Conservation (phyloP, 1,139 yeast genomes). For the Casaregolazyma suthepensis region DNA sequence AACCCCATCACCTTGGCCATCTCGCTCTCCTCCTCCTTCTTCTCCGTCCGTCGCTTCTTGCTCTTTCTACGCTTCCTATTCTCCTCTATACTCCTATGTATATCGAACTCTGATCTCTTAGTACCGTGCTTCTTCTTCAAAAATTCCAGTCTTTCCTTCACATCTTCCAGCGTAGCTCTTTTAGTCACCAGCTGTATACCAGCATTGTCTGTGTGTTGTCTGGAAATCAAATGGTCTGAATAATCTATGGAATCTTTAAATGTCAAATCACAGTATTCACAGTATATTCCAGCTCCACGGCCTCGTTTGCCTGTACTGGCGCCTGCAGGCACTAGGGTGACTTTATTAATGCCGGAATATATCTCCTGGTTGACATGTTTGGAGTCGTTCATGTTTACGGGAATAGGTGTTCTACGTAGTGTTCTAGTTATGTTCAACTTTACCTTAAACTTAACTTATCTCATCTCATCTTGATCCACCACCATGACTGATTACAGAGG, state of each 20-base stretch:
- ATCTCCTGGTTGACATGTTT: slow-evolving; percentile 20
- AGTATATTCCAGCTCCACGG: slow-evolving; percentile 72
- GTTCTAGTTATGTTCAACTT: background rate
- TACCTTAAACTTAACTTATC: too few relatives aligned
- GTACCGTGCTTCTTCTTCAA: slow-evolving; percentile 29
- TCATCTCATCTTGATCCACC: background rate
- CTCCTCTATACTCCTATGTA: slow-evolving; percentile 42
- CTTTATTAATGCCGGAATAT: slow-evolving; percentile 40
- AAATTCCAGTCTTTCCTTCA: slow-evolving; percentile 29
- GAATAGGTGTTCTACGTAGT: background rate
- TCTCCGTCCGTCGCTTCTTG: slow-evolving; percentile 25
- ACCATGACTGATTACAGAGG: slow-evolving; percentile 8
- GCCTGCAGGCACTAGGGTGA: slow-evolving; percentile 40
- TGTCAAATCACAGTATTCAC: slow-evolving; percentile 72
- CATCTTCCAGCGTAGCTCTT: slow-evolving; percentile 35
- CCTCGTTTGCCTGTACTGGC: slow-evolving; percentile 46
- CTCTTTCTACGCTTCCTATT: slow-evolving; percentile 31
- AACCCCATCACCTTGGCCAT: slow-evolving; percentile 57
- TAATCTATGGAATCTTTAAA: slow-evolving; percentile 76
- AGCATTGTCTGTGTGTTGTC: slow-evolving; percentile 31
- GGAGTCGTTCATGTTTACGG: slow-evolving; percentile 4
- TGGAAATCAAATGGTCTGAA: slow-evolving; percentile 77
- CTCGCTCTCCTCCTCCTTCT: slow-evolving; percentile 25
- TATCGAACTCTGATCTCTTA: slow-evolving; percentile 38
- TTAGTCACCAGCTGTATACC: slow-evolving; percentile 30